A percentile compares a stretch with the other conserved stretches of the same genome.
phyloP scores from a whole-genome alignment of 2,329 filamentous ascomycete genomes.

The Trichoderma asperellum region DNA sequence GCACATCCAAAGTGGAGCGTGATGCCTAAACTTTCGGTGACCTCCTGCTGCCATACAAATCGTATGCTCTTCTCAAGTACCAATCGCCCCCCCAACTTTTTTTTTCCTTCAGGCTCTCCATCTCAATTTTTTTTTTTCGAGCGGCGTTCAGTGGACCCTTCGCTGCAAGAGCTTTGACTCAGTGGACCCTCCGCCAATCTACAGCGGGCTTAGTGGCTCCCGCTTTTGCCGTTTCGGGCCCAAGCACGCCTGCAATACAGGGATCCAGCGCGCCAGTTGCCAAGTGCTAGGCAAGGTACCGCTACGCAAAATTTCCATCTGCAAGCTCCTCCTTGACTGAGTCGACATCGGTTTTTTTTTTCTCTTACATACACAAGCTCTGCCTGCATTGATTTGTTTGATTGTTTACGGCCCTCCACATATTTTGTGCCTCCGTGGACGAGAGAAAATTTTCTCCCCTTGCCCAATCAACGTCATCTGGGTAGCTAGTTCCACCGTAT shows the following conservation, averaged over 20 bases:
- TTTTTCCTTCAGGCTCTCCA: background rate
- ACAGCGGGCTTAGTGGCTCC: slow-evolving; percentile 15
- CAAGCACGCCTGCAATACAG: slow-evolving; percentile 13
- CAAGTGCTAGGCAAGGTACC: slow-evolving; percentile 23
- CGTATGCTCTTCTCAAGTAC: background rate
- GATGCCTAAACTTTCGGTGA: slow-evolving; percentile 23
- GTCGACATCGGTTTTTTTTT: slow-evolving; percentile 4
- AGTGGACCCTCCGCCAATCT: slow-evolving; percentile 19
- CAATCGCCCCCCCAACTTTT: background rate
- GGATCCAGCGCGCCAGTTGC: slow-evolving; percentile 15
- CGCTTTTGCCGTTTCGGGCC: slow-evolving; percentile 19
- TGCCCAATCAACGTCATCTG: slow-evolving; percentile 16
- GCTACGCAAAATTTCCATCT: slow-evolving; percentile 14
- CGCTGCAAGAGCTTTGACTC: slow-evolving; percentile 19
- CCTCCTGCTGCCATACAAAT: background rate
- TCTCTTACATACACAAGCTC: background rate
- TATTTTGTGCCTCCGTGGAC: background rate
- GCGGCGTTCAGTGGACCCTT: slow-evolving; percentile 9
- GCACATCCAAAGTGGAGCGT: background rate
- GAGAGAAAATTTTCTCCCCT: slow-evolving; percentile 23
- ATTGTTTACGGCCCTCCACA: background rate
- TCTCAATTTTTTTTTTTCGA: background rate
- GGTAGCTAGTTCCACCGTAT: slow-evolving; percentile 16
- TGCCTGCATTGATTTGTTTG: slow-evolving; percentile 6
- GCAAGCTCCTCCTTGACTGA: slow-evolving; percentile 20